Evolutionary conservation across 1,284 basidiomycete species (phyloP).

Genomic region (Ustilago cynodontis): DNA sequence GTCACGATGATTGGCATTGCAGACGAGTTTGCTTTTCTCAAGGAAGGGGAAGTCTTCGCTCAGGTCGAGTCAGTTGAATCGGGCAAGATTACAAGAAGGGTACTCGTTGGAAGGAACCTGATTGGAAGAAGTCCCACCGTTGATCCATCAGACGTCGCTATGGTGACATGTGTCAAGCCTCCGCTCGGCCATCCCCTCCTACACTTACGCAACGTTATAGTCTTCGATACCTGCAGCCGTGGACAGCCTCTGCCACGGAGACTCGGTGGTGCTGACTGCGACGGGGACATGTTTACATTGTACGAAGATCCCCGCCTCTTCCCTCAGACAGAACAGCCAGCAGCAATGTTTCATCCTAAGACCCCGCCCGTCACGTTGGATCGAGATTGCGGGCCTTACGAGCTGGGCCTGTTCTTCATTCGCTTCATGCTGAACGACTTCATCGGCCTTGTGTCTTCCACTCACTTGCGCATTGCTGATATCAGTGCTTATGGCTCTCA

Average conservation of each 20-base stretch:
- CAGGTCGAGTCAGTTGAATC: conserved; percentile 31
- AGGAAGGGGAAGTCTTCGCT: conserved; percentile 44
- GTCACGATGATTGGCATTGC: conserved; percentile 42
- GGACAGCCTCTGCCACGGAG: conserved; percentile 32
- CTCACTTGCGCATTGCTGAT: conserved; percentile 81
- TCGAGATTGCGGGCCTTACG: conserved; percentile 75
- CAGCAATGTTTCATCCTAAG: conserved; percentile 70
- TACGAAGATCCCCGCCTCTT: conserved; percentile 73
- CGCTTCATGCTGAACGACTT: conserved; percentile 76
- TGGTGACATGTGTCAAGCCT: conserved; percentile 35
- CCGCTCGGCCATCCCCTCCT: conserved; percentile 44
- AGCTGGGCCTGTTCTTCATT: conserved; percentile 80
- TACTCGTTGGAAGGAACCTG: conserved; percentile 42
- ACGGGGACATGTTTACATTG: conserved; percentile 70
- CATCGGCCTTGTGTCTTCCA: conserved; percentile 73
- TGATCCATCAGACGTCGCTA: conserved; percentile 47
- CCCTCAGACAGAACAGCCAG: conserved; percentile 71
- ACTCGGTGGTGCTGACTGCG: conserved; percentile 50
- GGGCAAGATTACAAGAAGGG: conserved; percentile 7
- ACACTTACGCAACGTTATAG: conserved; percentile 49
- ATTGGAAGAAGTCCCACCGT: conserved; percentile 50
- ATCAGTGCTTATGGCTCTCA: conserved; percentile 74
- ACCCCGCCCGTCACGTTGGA: conserved; percentile 73
- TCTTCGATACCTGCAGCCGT: conserved; percentile 40
- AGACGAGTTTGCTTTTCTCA: conserved; percentile 48